Conservation (phyloP, 164 flowering plant genomes). For the Saururus chinensis region DNA sequence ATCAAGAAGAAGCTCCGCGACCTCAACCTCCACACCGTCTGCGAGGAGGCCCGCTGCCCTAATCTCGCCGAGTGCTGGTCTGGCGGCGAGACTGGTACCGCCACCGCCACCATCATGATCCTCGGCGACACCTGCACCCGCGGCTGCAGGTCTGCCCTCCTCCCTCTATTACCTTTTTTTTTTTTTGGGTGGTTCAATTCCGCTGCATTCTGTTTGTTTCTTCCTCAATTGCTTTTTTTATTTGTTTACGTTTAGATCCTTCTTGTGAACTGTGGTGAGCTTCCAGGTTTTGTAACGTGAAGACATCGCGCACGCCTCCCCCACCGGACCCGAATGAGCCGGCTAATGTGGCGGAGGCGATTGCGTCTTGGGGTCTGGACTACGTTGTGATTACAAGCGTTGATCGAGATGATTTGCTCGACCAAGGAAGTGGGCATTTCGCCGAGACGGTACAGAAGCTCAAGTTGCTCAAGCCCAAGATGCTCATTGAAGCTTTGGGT, state of each 20-base stretch:
- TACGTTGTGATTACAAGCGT: conserved; percentile 97
- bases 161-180: background rate
- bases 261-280: too few species aligned
- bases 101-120: conserved; percentile 29
- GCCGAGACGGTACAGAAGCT: conserved; percentile 84
- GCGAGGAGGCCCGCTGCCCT: conserved; percentile 27
- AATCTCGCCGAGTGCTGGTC: conserved; percentile 30
- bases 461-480: conserved; percentile 68
- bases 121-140: conserved; percentile 28
- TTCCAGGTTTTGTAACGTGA: conserved; percentile 92
- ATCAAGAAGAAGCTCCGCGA: conserved; percentile 24
- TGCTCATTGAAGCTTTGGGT: conserved; percentile 97
- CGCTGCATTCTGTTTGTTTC: too few species aligned
- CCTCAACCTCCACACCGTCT: conserved; percentile 24
- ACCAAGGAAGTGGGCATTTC: conserved; percentile 97
- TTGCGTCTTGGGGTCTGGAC: conserved; percentile 98
- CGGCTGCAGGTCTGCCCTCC: conserved; percentile 21
- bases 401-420: conserved; percentile 89
- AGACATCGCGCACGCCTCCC: conserved; percentile 93
- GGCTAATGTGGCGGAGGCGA: conserved; percentile 87
- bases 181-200: background rate
- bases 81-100: conserved; percentile 29
- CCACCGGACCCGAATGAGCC: conserved; percentile 98
- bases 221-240: background rate
- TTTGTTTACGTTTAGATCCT: background rate